phyloP scores from a whole-genome alignment of 2,329 filamentous ascomycete genomes.

The Fusarium domesticum region DNA sequence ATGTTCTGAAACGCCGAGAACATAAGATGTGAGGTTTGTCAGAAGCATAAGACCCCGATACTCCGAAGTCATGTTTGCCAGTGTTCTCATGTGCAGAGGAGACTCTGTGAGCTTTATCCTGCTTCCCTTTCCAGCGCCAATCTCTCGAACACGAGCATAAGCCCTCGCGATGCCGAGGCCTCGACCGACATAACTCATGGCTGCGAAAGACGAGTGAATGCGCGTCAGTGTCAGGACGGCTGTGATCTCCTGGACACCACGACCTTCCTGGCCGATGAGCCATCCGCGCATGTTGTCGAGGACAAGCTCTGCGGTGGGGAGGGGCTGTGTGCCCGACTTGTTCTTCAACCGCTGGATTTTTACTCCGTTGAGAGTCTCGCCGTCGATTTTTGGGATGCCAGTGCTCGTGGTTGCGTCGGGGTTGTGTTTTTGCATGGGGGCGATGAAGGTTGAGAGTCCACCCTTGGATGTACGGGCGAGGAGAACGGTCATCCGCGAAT shows the following conservation, averaged over 20 bases:
- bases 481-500: slow-evolving; percentile 53
- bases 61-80: slow-evolving; percentile 53
- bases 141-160: slow-evolving; percentile 55
- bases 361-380: slow-evolving; percentile 61
- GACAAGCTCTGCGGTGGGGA: slow-evolving; percentile 72
- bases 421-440: slow-evolving; percentile 54
- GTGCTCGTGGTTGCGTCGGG: slow-evolving; percentile 31
- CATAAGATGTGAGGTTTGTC: slow-evolving; percentile 49
- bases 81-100: slow-evolving; percentile 55
- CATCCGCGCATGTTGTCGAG: slow-evolving; percentile 60
- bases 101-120: slow-evolving; percentile 50
- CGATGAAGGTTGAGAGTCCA: slow-evolving; percentile 49
- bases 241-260: slow-evolving; percentile 65
- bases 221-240: slow-evolving; percentile 67
- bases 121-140: slow-evolving; percentile 43
- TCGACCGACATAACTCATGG: slow-evolving; percentile 52
- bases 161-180: slow-evolving; percentile 56
- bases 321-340: slow-evolving; percentile 66
- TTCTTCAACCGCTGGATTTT: slow-evolving; percentile 67
- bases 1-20: slow-evolving; percentile 56
- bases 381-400: slow-evolving; percentile 23
- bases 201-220: slow-evolving; percentile 53
- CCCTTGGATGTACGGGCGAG: slow-evolving; percentile 54
- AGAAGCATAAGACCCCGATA: slow-evolving; percentile 58
- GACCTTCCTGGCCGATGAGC: slow-evolving; percentile 63